These are phyloP conservation scores for Phlebiopsis flavidoalba DNA, from an alignment of 768 basidiomycete species.

Conservation along the genomic window DNA sequence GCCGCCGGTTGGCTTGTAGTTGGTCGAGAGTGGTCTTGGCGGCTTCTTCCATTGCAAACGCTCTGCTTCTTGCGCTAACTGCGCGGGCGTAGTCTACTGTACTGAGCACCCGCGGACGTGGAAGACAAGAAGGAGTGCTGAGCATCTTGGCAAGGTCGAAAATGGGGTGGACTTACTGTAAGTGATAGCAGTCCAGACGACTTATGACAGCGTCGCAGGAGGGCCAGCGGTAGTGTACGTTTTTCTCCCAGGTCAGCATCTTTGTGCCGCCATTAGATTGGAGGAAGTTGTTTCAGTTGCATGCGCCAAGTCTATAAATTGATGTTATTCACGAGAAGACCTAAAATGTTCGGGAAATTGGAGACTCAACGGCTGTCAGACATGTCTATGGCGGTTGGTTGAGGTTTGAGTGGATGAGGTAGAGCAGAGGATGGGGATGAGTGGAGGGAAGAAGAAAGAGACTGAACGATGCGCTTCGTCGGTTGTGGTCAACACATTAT, in stretches of 20 bases:
- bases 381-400: not conserved
- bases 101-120: constrained; percentile 24
- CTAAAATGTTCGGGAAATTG: not conserved
- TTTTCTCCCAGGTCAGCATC: constrained; percentile 22
- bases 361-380: constrained; percentile 17
- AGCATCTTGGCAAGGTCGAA: not conserved
- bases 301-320: constrained; percentile 24
- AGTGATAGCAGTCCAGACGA: constrained; percentile 23
- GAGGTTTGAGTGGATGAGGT: not conserved
- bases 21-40: constrained; percentile 19
- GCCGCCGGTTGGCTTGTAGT: constrained; percentile 15
- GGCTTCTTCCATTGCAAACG: constrained; percentile 22
- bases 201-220: constrained; percentile 22
- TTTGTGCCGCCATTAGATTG: constrained; percentile 21
- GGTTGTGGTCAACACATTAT: not conserved
- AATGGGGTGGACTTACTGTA: constrained; percentile 14
- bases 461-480: not conserved
- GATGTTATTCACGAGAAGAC: not conserved
- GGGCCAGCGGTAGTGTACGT: constrained; percentile 19
- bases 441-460: not conserved
- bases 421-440: not conserved
- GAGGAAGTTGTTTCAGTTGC: constrained; percentile 28
- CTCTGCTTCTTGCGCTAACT: constrained; percentile 14
- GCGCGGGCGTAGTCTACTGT: constrained; percentile 18
- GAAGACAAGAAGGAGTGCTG: not conserved